Conservation (phyloP, 2,329 filamentous ascomycete species). For the Trichoderma arundinaceum region DNA sequence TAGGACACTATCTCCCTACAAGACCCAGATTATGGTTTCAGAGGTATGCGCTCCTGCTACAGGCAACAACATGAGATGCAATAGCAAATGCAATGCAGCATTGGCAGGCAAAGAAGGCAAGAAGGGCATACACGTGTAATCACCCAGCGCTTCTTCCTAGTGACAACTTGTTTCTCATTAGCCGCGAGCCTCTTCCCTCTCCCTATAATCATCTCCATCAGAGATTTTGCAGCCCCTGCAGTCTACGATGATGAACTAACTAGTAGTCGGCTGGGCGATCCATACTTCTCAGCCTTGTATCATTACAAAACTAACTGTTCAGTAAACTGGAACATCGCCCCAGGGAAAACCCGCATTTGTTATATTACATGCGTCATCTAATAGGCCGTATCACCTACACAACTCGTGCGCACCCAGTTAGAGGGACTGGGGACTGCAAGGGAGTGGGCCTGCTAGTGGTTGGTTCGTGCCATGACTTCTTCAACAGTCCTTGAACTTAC, state of each 20-base stretch:
- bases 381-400: conserved; percentile 3
- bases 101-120: conserved; percentile 7
- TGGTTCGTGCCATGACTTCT: conserved; percentile 26
- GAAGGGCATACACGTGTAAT: conserved; percentile 1
- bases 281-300: conserved; percentile 16
- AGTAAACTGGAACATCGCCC: background rate
- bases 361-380: conserved; percentile 1
- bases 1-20: background rate
- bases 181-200: conserved; percentile 1
- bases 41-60: background rate
- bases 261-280: conserved; percentile 14
- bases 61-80: background rate
- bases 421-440: background rate
- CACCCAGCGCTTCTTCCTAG: background rate
- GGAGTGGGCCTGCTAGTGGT: conserved; percentile 9
- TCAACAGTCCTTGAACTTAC: conserved; percentile 6
- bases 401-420: background rate
- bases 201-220: conserved; percentile 20
- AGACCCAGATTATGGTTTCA: background rate
- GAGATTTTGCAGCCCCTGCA: conserved; percentile 1
- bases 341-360: background rate
- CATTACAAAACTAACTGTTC: conserved; percentile 7
- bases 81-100: conserved; percentile 5
- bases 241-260: conserved; percentile 15
- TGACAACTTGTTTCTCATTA: conserved; percentile 8